These are phyloP conservation scores for Dothistroma septosporum DNA, from an alignment of 2,329 filamentous ascomycete species.

Conservation along the genomic window DNA sequence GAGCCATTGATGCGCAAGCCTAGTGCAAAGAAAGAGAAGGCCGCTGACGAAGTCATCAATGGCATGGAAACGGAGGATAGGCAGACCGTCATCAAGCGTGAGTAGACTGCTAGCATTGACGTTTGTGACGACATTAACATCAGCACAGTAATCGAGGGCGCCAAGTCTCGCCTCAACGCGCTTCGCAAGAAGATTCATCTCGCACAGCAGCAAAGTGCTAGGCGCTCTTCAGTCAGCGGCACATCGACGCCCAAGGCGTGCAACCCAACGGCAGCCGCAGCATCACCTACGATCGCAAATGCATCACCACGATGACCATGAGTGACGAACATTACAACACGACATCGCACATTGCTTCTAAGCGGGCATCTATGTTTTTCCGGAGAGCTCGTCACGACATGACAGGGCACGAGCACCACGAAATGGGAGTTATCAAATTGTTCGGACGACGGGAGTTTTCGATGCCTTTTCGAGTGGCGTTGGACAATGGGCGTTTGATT, in stretches of 20 bases:
- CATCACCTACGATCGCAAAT: constrained; percentile 16
- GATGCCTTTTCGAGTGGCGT: background rate
- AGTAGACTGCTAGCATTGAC: constrained; percentile 34
- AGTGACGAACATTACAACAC: background rate
- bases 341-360: background rate
- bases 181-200: constrained; percentile 45
- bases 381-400: background rate
- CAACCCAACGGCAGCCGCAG: constrained; percentile 13
- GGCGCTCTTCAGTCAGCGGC: constrained; percentile 22
- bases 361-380: constrained; percentile 3
- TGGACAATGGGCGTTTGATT: background rate
- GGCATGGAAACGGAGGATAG: constrained; percentile 66
- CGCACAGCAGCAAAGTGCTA: constrained; percentile 36
- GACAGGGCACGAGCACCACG: constrained; percentile 1
- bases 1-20: constrained; percentile 44
- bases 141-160: constrained; percentile 45
- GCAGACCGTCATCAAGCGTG: constrained; percentile 68
- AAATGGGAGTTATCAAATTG: background rate
- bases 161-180: constrained; percentile 39
- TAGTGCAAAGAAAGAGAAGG: constrained; percentile 44
- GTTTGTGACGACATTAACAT: constrained; percentile 25
- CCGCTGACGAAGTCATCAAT: constrained; percentile 48
- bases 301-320: constrained; percentile 20
- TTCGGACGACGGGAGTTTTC: background rate
- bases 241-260: constrained; percentile 19